Conservation (phyloP, 306 rosid species). For the Neltuma alba region DNA sequence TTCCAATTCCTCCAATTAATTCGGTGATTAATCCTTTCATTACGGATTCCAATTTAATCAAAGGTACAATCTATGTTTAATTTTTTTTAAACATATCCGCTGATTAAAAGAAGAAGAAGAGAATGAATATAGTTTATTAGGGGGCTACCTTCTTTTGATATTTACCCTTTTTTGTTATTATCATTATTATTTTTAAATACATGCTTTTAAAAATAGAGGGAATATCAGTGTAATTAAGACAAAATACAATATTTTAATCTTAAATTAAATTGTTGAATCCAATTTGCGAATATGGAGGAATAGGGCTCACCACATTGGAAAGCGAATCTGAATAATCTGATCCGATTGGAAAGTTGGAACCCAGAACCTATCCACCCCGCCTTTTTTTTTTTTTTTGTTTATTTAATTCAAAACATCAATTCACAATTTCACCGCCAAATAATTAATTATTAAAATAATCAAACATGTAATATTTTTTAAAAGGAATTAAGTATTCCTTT, state of each 20-base stretch:
- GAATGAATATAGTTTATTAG: no score
- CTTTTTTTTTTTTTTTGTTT: background rate
- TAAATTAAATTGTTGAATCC: constrained; percentile 22
- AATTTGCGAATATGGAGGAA: constrained; percentile 42
- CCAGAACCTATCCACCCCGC: constrained; percentile 46
- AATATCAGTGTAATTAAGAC: no score
- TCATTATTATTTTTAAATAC: no score
- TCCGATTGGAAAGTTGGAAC: constrained; percentile 60
- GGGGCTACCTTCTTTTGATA: background rate
- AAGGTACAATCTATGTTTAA: background rate
- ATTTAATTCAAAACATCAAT: background rate
- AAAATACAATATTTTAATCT: no score
- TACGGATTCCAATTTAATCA: background rate
- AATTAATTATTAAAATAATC: background rate
- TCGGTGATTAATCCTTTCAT: background rate
- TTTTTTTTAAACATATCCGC: no score
- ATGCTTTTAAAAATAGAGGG: no score
- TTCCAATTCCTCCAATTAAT: background rate
- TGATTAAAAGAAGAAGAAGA: no score
- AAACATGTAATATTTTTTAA: background rate
- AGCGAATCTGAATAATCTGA: constrained; percentile 61
- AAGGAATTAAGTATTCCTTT: background rate
- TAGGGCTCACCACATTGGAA: constrained; percentile 45
- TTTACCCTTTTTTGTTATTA: background rate
- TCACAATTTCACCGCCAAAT: constrained; percentile 21